Base-by-base conservation (phyloP, 257 asterid species). In the Capsicum rhomboideum region DNA sequence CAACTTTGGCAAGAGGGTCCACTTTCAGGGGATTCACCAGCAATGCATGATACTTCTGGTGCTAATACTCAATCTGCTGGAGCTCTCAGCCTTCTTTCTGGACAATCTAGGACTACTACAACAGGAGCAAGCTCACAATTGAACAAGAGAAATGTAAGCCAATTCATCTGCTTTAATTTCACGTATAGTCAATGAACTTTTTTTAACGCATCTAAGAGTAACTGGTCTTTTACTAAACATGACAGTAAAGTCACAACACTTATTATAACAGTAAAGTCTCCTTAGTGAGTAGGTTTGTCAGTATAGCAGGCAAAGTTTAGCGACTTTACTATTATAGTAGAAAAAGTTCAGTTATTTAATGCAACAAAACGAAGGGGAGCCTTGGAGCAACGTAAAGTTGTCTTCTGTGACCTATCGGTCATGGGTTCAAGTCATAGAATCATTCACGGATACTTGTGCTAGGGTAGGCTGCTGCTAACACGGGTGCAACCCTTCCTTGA, bases 1-100 rank as follows among this genome's bases (percentile, higher is more conserved):
- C 99, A 96, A 79, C 91, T 93, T n/a, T 96, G 99, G 99, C 99
- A 96, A 84, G 94, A 91, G 21, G 99, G 98, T 13, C 97, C 98
- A 2, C 58, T 94, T 82, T 94, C 97, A 8, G 91, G 92, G 2
- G 92, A 87, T 67, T 77, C 89, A 34, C 99, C 96, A 9, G 89
- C 88, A 4, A 69, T 82, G 84, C 99, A 95, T 86, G 72, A 89
- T 28, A 83, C 90, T 20, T 50, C 96, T 20, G 97, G 96, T 16
- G 68, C 89, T 26, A 93, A 92, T 88, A 82, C 92, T 29, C 94
- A 83, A 84, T 88, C 98, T 4, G 85, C 85, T 86, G 98, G 92
- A 72, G 80, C 87, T 34, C 84, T 94, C 29, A 85, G 92, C 78
- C 91, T 94, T 69, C 92, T 90, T 40, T 93, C 98, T 1, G 98